Percentiles rank a stretch among this genome's conserved stretches.
Conservation (phyloP, 192 early-diverging fungal species). For the Funneliformis geosporum region DNA sequence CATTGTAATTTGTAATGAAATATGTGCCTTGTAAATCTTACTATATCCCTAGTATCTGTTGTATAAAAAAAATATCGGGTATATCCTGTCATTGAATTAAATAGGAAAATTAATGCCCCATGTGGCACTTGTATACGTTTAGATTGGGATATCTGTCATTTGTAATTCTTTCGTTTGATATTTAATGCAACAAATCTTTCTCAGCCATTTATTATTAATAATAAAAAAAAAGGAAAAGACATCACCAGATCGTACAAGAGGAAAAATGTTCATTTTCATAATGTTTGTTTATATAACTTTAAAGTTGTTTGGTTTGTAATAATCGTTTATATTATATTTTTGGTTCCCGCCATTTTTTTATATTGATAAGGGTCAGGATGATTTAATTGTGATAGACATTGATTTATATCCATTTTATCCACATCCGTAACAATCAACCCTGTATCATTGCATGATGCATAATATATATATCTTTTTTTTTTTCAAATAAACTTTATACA, state of each 20-base stretch:
- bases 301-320: too few relatives aligned
- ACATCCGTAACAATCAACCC: neutral
- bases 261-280: too few relatives aligned
- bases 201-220: too few relatives aligned
- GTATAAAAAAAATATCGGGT: neutral
- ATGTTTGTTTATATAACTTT: too few relatives aligned
- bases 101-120: neutral
- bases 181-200: too few relatives aligned
- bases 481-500: neutral
- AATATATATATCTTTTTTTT: too few relatives aligned
- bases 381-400: neutral
- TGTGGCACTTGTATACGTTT: neutral
- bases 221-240: too few relatives aligned
- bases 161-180: neutral
- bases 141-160: neutral
- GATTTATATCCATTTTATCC: neutral
- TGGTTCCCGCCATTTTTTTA: neutral
- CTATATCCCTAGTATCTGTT: neutral
- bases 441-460: neutral
- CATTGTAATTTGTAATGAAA: neutral
- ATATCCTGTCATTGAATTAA: neutral
- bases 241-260: too few relatives aligned
- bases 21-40: too few relatives aligned
- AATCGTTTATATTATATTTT: too few relatives aligned
- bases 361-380: neutral